Conservation (phyloP, 192 early-diverging fungal genomes). For the Gonapodya prolifera region DNA sequence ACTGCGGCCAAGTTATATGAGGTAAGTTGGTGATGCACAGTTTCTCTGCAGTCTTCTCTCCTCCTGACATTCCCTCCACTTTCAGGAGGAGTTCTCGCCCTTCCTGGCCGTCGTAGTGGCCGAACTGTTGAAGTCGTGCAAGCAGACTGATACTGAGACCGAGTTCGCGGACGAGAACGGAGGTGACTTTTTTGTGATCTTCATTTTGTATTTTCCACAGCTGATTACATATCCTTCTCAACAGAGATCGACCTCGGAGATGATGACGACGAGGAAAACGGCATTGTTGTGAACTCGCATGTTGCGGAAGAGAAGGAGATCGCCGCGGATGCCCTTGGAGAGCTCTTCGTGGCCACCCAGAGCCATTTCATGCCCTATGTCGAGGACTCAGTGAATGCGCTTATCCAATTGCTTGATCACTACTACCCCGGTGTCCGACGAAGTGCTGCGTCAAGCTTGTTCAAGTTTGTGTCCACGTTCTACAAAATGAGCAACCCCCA, state of each 20-base stretch:
- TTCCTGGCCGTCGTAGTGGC: conserved; percentile 67
- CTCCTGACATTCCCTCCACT: conserved; percentile 31
- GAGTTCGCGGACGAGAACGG: conserved; percentile 37
- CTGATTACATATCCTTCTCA: neutral
- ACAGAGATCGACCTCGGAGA: conserved; percentile 32
- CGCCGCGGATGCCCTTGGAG: conserved; percentile 75
- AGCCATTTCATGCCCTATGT: conserved; percentile 74
- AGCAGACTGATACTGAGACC: conserved; percentile 46
- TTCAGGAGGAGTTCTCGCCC: conserved; percentile 66
- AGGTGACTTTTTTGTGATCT: conserved; percentile 17
- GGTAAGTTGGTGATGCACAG: neutral
- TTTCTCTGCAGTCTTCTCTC: neutral
- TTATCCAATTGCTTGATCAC: conserved; percentile 56
- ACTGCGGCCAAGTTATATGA: conserved; percentile 35
- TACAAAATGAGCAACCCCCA: conserved; percentile 52
- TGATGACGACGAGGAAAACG: conserved; percentile 16
- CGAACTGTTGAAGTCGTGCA: conserved; percentile 65
- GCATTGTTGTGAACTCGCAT: conserved; percentile 55
- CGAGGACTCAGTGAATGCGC: conserved; percentile 50
- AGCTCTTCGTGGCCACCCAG: conserved; percentile 67
- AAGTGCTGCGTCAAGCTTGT: conserved; percentile 53
- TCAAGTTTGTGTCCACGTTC: conserved; percentile 65
- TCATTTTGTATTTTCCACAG: neutral
- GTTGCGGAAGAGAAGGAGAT: conserved; percentile 89
- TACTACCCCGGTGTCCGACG: conserved; percentile 74